Percentiles rank a stretch among this genome's conserved stretches.
These are phyloP conservation scores for Spathaspora gorwiae DNA, from an alignment of 805 yeast genomes.

Conservation along the genomic window DNA sequence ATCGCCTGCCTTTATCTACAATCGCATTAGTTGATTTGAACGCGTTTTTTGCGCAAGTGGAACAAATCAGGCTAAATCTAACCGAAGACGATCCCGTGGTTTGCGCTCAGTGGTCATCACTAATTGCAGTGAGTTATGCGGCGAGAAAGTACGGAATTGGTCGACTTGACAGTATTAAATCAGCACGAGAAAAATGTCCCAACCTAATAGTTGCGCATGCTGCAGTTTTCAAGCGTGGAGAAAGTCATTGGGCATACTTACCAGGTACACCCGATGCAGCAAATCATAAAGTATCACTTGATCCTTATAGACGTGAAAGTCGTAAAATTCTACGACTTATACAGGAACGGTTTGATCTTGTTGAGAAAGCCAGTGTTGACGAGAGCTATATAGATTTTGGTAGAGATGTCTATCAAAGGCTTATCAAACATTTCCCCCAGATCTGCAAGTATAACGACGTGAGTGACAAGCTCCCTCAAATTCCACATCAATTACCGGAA, in stretches of 20 bases:
- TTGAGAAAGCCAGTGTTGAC: constrained; percentile 94
- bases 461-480: constrained; percentile 36
- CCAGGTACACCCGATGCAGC: constrained; percentile 54
- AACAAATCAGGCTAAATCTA: constrained; percentile 68
- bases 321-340: constrained; percentile 70
- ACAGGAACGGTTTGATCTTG: constrained; percentile 54
- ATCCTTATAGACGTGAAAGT: constrained; percentile 86
- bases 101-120: constrained; percentile 86
- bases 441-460: constrained; percentile 14
- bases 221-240: constrained; percentile 88
- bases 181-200: constrained; percentile 76
- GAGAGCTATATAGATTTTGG: constrained; percentile 89
- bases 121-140: constrained; percentile 88
- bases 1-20: constrained; percentile 65
- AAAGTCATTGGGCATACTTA: constrained; percentile 74
- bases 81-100: constrained; percentile 76
- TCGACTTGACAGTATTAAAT: constrained; percentile 66
- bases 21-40: constrained; percentile 87
- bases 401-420: constrained; percentile 44
- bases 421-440: constrained; percentile 46
- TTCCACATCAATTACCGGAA: constrained; percentile 36
- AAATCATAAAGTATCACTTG: constrained; percentile 78
- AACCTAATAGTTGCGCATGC: constrained; percentile 78
- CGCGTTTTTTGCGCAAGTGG: constrained; percentile 95
- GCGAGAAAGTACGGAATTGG: constrained; percentile 81